Percentiles rank a stretch among this genome's conserved stretches.
Conservation (phyloP, 805 yeast species). For the Spathaspora sp. region DNA sequence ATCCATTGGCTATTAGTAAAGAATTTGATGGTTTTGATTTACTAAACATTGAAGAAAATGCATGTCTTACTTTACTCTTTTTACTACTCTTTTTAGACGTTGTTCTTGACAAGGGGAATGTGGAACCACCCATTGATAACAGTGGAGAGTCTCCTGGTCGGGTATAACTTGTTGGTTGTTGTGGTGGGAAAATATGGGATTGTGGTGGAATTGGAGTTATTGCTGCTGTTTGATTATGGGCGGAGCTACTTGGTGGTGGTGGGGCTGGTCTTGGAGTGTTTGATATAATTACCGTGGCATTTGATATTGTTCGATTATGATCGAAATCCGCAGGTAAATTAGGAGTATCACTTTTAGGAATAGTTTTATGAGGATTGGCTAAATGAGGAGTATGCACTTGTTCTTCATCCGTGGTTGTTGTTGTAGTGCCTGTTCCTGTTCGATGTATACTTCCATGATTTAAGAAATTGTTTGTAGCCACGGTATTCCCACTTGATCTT, state of each 20-base stretch:
- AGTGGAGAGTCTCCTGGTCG: conserved; percentile 3
- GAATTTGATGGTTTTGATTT: conserved; percentile 17
- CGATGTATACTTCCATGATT: background rate
- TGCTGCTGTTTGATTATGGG: background rate
- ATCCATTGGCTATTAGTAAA: conserved; percentile 8
- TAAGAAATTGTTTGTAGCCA: background rate
- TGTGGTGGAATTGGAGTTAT: conserved; percentile 5
- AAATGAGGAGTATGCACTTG: background rate
- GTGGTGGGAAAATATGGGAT: conserved; percentile 1
- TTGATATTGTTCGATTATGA: background rate
- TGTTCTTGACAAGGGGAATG: background rate
- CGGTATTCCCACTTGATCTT: background rate
- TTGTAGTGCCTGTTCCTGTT: background rate
- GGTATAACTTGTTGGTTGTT: conserved; percentile 10
- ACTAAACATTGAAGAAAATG: conserved; percentile 51
- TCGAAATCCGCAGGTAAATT: background rate
- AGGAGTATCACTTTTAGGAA: background rate
- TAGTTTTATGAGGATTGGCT: background rate
- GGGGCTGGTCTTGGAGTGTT: background rate
- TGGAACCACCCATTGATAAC: background rate
- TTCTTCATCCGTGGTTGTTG: background rate
- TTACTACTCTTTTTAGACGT: conserved; percentile 30
- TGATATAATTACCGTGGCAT: background rate
- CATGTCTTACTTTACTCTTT: conserved; percentile 53
- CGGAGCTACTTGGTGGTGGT: background rate